phyloP scores from a whole-genome alignment of 495 filamentous ascomycete species.

The Hyaloscypha hepaticicola region DNA sequence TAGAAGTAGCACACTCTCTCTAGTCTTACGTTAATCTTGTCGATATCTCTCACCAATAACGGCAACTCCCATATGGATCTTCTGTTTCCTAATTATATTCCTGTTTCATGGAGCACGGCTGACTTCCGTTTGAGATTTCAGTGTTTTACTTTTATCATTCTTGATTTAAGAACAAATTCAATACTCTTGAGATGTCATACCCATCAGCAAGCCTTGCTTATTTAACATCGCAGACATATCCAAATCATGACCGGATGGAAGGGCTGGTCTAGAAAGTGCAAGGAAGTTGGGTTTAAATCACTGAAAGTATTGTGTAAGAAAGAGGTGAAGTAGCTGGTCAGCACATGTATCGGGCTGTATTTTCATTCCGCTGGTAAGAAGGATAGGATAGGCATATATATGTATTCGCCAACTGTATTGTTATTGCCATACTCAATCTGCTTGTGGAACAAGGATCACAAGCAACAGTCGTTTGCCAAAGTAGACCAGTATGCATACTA shows the following conservation, averaged over 20 bases:
- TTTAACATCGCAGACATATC: neutral
- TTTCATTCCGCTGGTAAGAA: too few relatives aligned
- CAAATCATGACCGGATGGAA: neutral
- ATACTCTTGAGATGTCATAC: too few relatives aligned
- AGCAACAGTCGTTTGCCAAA: slow-evolving; percentile 1
- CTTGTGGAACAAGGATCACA: neutral
- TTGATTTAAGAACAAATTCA: too few relatives aligned
- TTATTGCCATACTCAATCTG: neutral
- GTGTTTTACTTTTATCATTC: neutral
- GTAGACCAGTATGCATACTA: neutral
- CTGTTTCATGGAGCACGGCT: neutral
- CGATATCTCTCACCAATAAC: too few relatives aligned
- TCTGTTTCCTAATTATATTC: neutral
- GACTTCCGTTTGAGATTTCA: neutral
- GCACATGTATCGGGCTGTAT: neutral
- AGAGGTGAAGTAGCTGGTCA: neutral
- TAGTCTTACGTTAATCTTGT: too few relatives aligned
- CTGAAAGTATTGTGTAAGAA: neutral
- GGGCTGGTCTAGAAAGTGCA: neutral
- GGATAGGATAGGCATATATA: too few relatives aligned
- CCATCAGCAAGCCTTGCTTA: too few relatives aligned
- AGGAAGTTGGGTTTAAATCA: neutral
- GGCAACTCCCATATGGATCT: too few relatives aligned
- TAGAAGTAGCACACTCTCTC: too few relatives aligned
- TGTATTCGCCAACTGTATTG: neutral